Base-by-base conservation (phyloP, 495 filamentous ascomycete species). In the Penicillium verhagenii region DNA sequence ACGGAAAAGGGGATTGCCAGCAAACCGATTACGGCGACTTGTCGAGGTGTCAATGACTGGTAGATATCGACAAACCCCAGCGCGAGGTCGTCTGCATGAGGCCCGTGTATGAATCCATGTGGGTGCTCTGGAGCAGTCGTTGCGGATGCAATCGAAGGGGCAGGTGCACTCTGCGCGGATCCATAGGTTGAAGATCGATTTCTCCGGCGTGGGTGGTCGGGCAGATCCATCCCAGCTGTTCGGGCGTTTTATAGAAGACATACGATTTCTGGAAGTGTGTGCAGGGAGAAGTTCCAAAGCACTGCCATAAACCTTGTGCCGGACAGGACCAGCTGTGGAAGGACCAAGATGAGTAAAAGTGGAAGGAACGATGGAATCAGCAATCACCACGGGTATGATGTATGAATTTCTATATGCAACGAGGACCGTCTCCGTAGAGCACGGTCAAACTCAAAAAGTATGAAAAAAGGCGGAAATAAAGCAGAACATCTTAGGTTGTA, bases 21-120 rank as follows among this genome's bases (percentile, higher is more conserved):
- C 69, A 42, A 26, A 75, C 72, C 65, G 44, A 95, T 92, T 83
- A 91, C 84, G 59, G 85, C 85, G 57, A 90, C 82, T 52, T 90
- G 86, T 26, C 85, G 78, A 2, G 86, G 78, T 54, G 83, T 81
- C 43, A 91, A 70, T 5, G 80, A 79, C 33, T 85, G 81, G 46
- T 84, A 85, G 16, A 89, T 64, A 29, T 65, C 62, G 19, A 50
- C 47, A 42, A 64, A 64, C 8, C 61, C 62, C 6, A 47, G 47
- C 5, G 59, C 47, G 38, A 55, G n/a, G n/a, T n/a, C 20, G 11
- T 49, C 42, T 4, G 8, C 26, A 24, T 46, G 18, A 16, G 18
- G 31, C 6, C 18, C 46, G 23, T 33, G 29, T 37, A 3, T 20
- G 19, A 24, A 5, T 1, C 21, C 16, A 16, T 21, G 23, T 28